phyloP scores from a whole-genome alignment of 331 rosid species.

The Cydonia oblonga region DNA sequence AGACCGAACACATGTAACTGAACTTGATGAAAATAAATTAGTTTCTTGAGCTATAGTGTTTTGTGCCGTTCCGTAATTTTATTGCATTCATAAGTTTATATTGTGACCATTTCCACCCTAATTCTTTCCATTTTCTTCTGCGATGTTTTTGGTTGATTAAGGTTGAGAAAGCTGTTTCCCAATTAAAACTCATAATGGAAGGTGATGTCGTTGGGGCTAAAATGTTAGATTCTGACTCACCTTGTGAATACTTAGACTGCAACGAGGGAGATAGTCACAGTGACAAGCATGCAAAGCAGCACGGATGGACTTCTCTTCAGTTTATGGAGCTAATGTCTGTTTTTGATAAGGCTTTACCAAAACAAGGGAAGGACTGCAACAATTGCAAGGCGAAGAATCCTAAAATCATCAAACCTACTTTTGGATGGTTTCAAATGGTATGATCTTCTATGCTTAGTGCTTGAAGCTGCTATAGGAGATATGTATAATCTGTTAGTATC shows the following conservation, averaged over 20 bases:
- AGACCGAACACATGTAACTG: constrained; percentile 29
- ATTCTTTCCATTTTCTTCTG: background rate
- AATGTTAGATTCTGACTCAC: constrained; percentile 24
- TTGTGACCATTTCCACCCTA: background rate
- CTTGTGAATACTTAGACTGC: constrained; percentile 18
- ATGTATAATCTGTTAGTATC: background rate
- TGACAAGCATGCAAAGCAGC: constrained; percentile 21
- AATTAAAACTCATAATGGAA: constrained; percentile 51
- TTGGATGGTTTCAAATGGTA: constrained; percentile 81
- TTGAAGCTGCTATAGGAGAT: background rate
- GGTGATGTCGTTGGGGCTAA: constrained; percentile 58
- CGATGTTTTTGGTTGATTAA: constrained; percentile 19
- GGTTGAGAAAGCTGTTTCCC: constrained; percentile 49
- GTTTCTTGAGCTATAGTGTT: background rate
- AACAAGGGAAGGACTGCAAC: constrained; percentile 21
- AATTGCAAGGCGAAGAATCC: constrained; percentile 40
- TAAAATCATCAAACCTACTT: constrained; percentile 51
- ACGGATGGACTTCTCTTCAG: constrained; percentile 70
- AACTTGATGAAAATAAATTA: background rate
- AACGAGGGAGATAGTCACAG: constrained; percentile 10
- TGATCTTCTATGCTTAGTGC: constrained; percentile 7
- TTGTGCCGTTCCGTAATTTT: background rate
- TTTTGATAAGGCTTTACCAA: constrained; percentile 31
- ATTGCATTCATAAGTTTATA: constrained; percentile 2
- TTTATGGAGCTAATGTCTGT: constrained; percentile 57